Evolutionary conservation across 805 yeast genomes (phyloP).

Genomic region (Kluyveromyces nonfermentans): DNA sequence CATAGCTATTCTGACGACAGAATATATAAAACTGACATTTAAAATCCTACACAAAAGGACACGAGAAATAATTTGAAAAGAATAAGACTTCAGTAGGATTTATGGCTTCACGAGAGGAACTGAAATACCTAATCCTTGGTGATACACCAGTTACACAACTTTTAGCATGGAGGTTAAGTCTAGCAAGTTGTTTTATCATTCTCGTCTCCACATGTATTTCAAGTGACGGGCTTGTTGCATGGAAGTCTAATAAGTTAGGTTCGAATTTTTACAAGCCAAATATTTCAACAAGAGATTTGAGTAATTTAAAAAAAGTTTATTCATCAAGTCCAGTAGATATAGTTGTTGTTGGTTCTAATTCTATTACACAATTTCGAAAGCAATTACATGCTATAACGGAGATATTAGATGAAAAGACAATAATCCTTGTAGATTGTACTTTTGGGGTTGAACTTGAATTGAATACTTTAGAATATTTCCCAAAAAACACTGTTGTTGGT

Average conservation of each 20-base stretch:
- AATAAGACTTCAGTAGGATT: background rate
- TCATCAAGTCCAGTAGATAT: slow-evolving; percentile 12
- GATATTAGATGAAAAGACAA: slow-evolving; percentile 14
- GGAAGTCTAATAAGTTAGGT: slow-evolving; percentile 27
- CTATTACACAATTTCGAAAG: slow-evolving; percentile 17
- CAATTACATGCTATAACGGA: slow-evolving; percentile 13
- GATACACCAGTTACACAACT: slow-evolving; percentile 28
- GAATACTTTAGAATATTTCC: slow-evolving; percentile 10
- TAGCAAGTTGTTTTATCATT: slow-evolving; percentile 23
- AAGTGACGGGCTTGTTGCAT: slow-evolving; percentile 26
- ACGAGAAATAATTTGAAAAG: background rate
- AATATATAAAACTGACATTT: background rate
- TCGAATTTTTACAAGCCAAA: slow-evolving; percentile 28
- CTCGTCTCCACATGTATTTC: slow-evolving; percentile 23
- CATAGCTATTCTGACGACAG: slow-evolving; percentile 2
- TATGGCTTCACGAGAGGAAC: background rate
- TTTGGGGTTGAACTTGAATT: slow-evolving; percentile 26
- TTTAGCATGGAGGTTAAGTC: slow-evolving; percentile 27
- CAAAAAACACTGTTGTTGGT: slow-evolving; percentile 19
- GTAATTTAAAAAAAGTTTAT: slow-evolving; percentile 7
- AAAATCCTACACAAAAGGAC: background rate
- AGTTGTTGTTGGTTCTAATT: slow-evolving; percentile 20
- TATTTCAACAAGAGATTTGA: slow-evolving; percentile 19
- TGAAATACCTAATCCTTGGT: slow-evolving; percentile 15
- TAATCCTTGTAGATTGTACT: slow-evolving; percentile 21